Base-by-base conservation (phyloP, 768 basidiomycete genomes). In the Phlebiopsis gigantea region DNA sequence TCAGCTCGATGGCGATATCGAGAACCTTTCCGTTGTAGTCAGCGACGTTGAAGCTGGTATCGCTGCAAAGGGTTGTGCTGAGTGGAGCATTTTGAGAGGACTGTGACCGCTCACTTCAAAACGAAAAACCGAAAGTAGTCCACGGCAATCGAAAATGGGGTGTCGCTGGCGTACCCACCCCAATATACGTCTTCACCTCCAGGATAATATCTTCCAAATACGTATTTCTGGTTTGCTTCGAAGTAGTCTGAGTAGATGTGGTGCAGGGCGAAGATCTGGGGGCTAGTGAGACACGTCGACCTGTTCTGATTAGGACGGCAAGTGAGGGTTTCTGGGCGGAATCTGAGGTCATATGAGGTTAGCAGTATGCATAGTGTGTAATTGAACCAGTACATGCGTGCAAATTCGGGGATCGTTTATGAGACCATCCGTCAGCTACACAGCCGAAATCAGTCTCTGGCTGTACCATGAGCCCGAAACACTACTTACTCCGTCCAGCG, bases 271-370 rank as follows among this genome's bases (percentile, higher is more conserved):
- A 58, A 53, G 44, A 71, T 64, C 49, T 71, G 70, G 5, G 56
- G 56, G 7, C 56, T 19, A 5, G 59, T 67, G 29, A 71, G 60
- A 53, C 70, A 71, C 9, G 62, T 63, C 5, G 66, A 62, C 14
- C 59, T 55, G 24, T 64, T 58, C 41, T 64, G 64, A 4, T 57
- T 59, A 2, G 61, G 60, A 9, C 62, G 48, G 47, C 70, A 71
- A 1, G 62, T 57, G 25, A 71, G 46, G 0, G 65, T 63, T 29
- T 69, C 66, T 14, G 69, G 68, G 4, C 66, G 65, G 59, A 71
- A 70, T 30, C 64, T 63, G 46, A 22, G 31, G 2, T 26, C n/a
- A 50, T 50, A 39, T 39, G 8, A 34, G 8, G 8, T 39, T 17
- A 39, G 34, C 34, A 12, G 8, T 3, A 39, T 9, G 12, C 4